Conservation (phyloP, 768 basidiomycete genomes). For the Leucocoprinus birnbaumii region DNA sequence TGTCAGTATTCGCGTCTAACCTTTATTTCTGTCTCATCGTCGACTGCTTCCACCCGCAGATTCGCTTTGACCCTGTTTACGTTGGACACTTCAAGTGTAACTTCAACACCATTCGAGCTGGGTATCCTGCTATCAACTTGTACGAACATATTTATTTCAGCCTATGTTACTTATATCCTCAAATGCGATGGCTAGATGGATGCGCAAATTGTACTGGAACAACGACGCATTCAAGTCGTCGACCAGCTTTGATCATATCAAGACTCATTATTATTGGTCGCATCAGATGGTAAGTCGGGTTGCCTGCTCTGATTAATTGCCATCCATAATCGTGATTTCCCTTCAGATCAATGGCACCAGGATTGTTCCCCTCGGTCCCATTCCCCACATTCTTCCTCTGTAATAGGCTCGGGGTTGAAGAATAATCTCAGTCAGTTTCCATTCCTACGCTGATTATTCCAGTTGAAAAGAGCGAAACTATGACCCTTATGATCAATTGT, state of each 20-base stretch:
- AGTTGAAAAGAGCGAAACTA: background rate
- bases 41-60: too few relatives aligned
- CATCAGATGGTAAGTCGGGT: constrained; percentile 37
- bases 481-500: background rate
- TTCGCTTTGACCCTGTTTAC: constrained; percentile 91
- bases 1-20: constrained; percentile 41
- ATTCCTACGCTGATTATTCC: background rate
- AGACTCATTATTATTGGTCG: constrained; percentile 72
- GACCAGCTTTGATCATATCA: constrained; percentile 90
- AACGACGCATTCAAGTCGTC: constrained; percentile 81
- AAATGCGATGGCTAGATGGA: constrained; percentile 55
- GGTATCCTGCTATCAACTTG: constrained; percentile 82
- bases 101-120: constrained; percentile 77
- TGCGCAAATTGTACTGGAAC: constrained; percentile 91
- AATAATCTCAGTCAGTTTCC: background rate
- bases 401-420: constrained; percentile 17
- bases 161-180: background rate
- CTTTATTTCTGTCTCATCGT: background rate
- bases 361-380: constrained; percentile 74
- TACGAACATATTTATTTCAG: constrained; percentile 21
- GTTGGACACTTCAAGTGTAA: constrained; percentile 95
- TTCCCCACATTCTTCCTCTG: constrained; percentile 64
- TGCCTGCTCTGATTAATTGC: background rate
- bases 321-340: background rate
- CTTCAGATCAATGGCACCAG: constrained; percentile 74